Percentiles rank a stretch among this genome's conserved stretches.
These are phyloP conservation scores for Cercophora sp. DNA, from an alignment of 495 filamentous ascomycete genomes.

Conservation along the genomic window DNA sequence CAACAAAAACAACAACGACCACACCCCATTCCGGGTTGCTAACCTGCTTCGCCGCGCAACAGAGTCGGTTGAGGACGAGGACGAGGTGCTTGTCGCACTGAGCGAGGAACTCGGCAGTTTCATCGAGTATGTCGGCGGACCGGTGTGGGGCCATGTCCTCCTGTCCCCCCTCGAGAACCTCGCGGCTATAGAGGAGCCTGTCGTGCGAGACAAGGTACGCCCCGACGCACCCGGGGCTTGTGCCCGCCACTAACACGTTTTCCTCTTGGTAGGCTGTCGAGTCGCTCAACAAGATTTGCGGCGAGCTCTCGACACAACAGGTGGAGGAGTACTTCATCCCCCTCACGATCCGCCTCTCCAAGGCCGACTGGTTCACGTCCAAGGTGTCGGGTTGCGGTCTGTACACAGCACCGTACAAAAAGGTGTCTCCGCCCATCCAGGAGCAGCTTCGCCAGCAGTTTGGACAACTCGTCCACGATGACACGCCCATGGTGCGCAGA, in stretches of 20 bases:
- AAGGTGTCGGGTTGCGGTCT: constrained; percentile 97
- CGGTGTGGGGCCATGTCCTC: constrained; percentile 89
- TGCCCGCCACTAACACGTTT: constrained; percentile 11
- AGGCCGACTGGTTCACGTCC: constrained; percentile 99
- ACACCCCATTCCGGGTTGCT: constrained; percentile 1
- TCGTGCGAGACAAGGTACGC: constrained; percentile 93
- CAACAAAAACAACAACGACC: no score
- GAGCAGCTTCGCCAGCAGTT: constrained; percentile 88
- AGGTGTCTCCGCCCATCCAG: constrained; percentile 77
- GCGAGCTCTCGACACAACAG: constrained; percentile 81
- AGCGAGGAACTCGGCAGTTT: constrained; percentile 95
- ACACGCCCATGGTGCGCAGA: constrained; percentile 97
- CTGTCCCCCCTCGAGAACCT: constrained; percentile 96
- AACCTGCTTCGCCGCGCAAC: constrained; percentile 15
- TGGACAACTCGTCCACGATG: constrained; percentile 88
- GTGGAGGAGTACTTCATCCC: constrained; percentile 96
- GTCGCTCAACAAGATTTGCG: constrained; percentile 97
- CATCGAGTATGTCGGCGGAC: constrained; percentile 95
- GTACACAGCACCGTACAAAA: constrained; percentile 86
- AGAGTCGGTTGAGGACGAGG: constrained; percentile 99
- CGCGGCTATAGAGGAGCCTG: constrained; percentile 94
- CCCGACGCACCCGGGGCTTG: background rate
- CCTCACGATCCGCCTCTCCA: constrained; percentile 87
- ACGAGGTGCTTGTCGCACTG: constrained; percentile 93
- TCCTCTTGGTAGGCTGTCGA: constrained; percentile 73